These are phyloP conservation scores for Kodamaea nitidulidarum DNA, from an alignment of 805 yeast species.

Conservation along the genomic window DNA sequence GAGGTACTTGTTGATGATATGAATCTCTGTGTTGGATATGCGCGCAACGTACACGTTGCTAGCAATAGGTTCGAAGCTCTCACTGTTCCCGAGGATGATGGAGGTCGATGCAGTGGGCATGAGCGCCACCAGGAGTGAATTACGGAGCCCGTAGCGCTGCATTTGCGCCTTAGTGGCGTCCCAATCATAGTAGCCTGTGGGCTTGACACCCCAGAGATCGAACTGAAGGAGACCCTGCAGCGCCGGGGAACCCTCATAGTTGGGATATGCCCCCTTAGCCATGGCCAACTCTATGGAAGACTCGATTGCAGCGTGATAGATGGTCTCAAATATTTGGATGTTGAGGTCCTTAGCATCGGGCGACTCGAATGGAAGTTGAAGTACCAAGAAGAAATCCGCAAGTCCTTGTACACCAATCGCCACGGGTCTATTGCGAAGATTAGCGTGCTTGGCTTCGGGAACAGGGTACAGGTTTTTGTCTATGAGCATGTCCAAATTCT, in stretches of 20 bases:
- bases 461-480: slow-evolving; percentile 87
- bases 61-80: slow-evolving; percentile 94
- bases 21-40: slow-evolving; percentile 90
- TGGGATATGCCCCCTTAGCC: slow-evolving; percentile 62
- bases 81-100: slow-evolving; percentile 88
- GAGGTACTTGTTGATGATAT: slow-evolving; percentile 83
- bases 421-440: slow-evolving; percentile 82
- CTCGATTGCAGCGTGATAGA: slow-evolving; percentile 90
- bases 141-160: slow-evolving; percentile 66
- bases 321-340: slow-evolving; percentile 87
- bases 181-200: slow-evolving; percentile 83
- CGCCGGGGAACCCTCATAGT: slow-evolving; percentile 84
- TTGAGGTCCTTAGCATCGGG: slow-evolving; percentile 71
- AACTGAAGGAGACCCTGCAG: slow-evolving; percentile 81
- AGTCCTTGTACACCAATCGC: slow-evolving; percentile 99
- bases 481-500: slow-evolving; percentile 76
- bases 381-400: slow-evolving; percentile 79
- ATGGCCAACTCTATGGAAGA: slow-evolving; percentile 79
- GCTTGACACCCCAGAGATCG: slow-evolving; percentile 81
- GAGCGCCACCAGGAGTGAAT: slow-evolving; percentile 85
- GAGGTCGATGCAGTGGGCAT: slow-evolving; percentile 99
- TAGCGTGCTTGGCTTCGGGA: slow-evolving; percentile 67
- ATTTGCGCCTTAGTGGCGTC: slow-evolving; percentile 58
- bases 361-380: slow-evolving; percentile 85
- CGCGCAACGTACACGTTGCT: slow-evolving; percentile 89